A percentile compares a stretch with the other conserved stretches of the same genome.
Conservation (phyloP, 495 filamentous ascomycete genomes). For the Aspergillus coremiiformis region DNA sequence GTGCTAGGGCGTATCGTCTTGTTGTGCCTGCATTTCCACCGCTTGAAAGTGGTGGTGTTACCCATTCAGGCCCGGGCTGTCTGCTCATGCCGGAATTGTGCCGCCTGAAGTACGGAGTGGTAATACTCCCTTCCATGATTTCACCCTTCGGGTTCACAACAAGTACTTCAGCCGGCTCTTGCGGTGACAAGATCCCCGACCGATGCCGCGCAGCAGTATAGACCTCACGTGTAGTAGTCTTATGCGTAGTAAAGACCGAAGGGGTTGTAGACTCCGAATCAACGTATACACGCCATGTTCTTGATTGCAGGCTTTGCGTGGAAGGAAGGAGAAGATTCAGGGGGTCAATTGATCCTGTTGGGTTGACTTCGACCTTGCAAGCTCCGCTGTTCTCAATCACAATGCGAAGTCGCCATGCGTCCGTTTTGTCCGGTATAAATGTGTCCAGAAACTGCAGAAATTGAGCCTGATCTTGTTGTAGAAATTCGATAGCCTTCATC, state of each 20-base stretch:
- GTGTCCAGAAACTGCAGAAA: conserved; percentile 26
- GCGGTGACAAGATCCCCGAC: conserved; percentile 43
- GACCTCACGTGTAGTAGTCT: conserved; percentile 59
- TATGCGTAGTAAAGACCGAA: conserved; percentile 64
- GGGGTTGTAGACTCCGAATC: conserved; percentile 45
- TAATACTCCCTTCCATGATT: conserved; percentile 81
- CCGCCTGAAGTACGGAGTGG: conserved; percentile 72
- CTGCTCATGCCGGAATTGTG: conserved; percentile 1
- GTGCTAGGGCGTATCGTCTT: conserved; percentile 69
- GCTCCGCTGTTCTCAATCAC: conserved; percentile 43
- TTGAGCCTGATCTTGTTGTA: conserved; percentile 21
- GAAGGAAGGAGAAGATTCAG: conserved; percentile 47
- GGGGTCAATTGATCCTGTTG: conserved; percentile 42
- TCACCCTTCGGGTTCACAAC: conserved; percentile 58
- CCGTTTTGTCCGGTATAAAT: conserved; percentile 29
- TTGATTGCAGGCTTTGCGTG: conserved; percentile 1
- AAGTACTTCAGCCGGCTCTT: conserved; percentile 61
- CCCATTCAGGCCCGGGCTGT: conserved; percentile 20
- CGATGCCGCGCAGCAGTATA: conserved; percentile 59
- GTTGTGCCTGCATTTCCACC: conserved; percentile 81
- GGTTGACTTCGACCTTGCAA: conserved; percentile 41
- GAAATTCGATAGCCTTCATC: conserved; percentile 27
- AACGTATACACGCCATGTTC: conserved; percentile 44
- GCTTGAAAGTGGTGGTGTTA: conserved; percentile 40
- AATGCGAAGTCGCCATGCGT: conserved; percentile 47